These are phyloP conservation scores for Metschnikowia proteae DNA, from an alignment of 805 yeast genomes.

Conservation along the genomic window DNA sequence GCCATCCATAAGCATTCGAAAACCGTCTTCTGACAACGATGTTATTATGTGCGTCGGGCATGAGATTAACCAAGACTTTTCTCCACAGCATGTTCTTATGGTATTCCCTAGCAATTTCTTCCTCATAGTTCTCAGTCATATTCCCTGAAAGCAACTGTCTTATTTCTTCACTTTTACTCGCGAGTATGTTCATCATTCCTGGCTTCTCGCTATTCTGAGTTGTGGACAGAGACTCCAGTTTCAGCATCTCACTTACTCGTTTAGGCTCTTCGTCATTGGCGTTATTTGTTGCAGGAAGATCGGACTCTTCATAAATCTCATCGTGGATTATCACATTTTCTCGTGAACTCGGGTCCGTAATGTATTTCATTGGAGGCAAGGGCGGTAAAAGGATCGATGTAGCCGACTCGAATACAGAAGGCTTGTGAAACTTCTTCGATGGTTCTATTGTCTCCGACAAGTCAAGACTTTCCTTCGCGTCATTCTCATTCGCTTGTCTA, in stretches of 20 bases:
- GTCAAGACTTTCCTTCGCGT: constrained; percentile 1
- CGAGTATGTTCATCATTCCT: constrained; percentile 15
- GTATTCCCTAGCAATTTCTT: constrained; percentile 83
- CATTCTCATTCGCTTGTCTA: constrained; percentile 10
- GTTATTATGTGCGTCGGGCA: constrained; percentile 94
- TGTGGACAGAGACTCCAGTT: neutral
- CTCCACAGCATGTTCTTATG: constrained; percentile 85
- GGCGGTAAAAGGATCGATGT: constrained; percentile 77
- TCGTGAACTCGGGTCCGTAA: constrained; percentile 64
- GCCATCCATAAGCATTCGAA: constrained; percentile 95
- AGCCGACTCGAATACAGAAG: constrained; percentile 78
- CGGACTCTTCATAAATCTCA: constrained; percentile 60
- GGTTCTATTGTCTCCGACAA: constrained; percentile 4
- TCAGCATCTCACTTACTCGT: neutral
- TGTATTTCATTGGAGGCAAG: constrained; percentile 62
- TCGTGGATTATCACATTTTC: constrained; percentile 77
- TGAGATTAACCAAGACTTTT: constrained; percentile 77
- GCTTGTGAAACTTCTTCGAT: constrained; percentile 48
- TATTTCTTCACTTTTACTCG: constrained; percentile 17
- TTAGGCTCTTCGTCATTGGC: neutral
- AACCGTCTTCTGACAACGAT: constrained; percentile 84
- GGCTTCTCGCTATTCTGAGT: constrained; percentile 5
- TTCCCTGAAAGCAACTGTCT: constrained; percentile 15
- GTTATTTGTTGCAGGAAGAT: constrained; percentile 30
- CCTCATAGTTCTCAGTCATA: constrained; percentile 52